Percentiles rank a stretch among this genome's conserved stretches.
Evolutionary conservation across 139 green algal genomes (phyloP).

Genomic region (Haematococcus lacustris): DNA sequence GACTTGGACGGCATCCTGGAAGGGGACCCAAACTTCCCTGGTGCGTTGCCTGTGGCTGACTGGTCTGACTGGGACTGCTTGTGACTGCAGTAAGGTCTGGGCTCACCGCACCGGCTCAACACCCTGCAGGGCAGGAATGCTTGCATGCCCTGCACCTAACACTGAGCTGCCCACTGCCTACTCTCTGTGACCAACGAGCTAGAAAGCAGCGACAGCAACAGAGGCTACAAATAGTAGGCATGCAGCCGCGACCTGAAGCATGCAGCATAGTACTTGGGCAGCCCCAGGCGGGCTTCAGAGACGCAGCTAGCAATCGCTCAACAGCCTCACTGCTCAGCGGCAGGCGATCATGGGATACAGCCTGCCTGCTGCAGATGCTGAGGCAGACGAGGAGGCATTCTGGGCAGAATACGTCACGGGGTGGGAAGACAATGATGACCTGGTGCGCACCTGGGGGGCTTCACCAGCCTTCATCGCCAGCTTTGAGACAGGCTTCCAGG

Average conservation of each 20-base stretch:
- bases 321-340: not conserved
- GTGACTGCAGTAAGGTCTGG: slow-evolving; percentile 10
- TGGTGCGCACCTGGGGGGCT: slow-evolving; percentile 49
- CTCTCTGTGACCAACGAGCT: too few species aligned
- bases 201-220: too few species aligned
- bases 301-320: not conserved
- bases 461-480: slow-evolving; percentile 34
- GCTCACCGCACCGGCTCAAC: not conserved
- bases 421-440: slow-evolving; percentile 74
- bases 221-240: too few species aligned
- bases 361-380: slow-evolving; percentile 1
- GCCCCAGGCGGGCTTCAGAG: not conserved
- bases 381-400: slow-evolving; percentile 24
- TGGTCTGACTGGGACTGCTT: not conserved
- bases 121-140: not conserved
- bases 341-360: not conserved
- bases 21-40: not conserved
- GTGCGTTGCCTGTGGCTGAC: slow-evolving; percentile 1
- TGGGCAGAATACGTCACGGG: slow-evolving; percentile 42
- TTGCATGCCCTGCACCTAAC: not conserved
- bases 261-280: not conserved
- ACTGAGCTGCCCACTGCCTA: too few species aligned
- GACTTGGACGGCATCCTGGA: slow-evolving; percentile 4
- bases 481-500: slow-evolving; percentile 18
- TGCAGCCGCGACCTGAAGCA: not conserved